A percentile compares a stretch with the other conserved stretches of the same genome.
Conservation (phyloP, 306 rosid genomes). For the Lotus japonicus region DNA sequence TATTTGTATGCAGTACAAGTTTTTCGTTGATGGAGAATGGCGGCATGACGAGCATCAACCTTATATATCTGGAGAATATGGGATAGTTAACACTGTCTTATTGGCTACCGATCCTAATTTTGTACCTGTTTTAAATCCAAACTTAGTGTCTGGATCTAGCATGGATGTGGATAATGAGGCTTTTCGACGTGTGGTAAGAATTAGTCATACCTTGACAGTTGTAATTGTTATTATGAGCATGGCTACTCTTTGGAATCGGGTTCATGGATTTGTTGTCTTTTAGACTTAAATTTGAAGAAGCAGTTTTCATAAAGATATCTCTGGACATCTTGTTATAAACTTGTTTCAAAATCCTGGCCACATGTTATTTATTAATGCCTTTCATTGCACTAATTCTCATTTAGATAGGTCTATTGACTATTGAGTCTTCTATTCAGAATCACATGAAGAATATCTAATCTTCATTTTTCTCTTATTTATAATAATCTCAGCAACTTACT, state of each 20-base stretch:
- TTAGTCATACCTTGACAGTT: constrained; percentile 10
- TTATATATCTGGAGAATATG: constrained; percentile 59
- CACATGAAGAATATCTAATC: background rate
- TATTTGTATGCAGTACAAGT: constrained; percentile 78
- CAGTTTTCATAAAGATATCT: background rate
- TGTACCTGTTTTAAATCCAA: constrained; percentile 46
- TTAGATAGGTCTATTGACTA: background rate
- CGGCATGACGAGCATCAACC: constrained; percentile 84
- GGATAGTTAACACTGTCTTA: constrained; percentile 74
- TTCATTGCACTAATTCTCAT: background rate
- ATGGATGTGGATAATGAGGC: constrained; percentile 96
- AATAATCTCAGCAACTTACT: background rate
- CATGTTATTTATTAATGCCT: background rate
- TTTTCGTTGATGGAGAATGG: constrained; percentile 98
- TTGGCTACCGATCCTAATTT: constrained; percentile 67
- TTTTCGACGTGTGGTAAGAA: constrained; percentile 64
- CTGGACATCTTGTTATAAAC: background rate
- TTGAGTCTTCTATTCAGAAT: background rate
- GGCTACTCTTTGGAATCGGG: background rate
- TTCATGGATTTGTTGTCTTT: constrained; percentile 4
- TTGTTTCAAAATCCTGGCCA: background rate
- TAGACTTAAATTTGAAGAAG: constrained; percentile 8
- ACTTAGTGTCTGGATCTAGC: constrained; percentile 53
- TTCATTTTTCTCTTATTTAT: background rate
- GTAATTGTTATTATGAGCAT: background rate